Base-by-base conservation (phyloP, 73 alveolate genomes). In the Paramecium sonneborni region DNA sequence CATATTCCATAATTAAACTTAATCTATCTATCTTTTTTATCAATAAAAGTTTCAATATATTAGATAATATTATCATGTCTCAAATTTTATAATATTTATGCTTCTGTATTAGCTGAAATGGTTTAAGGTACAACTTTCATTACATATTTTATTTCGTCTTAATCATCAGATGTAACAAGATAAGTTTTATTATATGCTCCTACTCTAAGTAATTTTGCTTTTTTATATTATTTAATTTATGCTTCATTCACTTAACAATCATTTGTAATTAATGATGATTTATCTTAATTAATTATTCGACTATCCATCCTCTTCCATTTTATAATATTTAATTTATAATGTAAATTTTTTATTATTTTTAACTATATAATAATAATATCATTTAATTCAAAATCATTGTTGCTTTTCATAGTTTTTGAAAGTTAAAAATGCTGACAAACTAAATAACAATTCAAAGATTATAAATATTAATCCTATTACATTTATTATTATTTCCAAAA, bases 1-100 rank as follows among this genome's bases (percentile, higher is more conserved):
- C 98, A 94, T 94, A 95, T 86, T 95, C 98, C 98, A 95, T 95
- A 48, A 95, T 88, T 52, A 95, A 92, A 84, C 95, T 76, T 67
- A 95, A n/a, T n/a, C n/a, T n/a, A 85, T n/a, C 87, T 18, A n/a
- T 85, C 92, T 26, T 76, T 32, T n/a, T 85, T 23, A 26, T 57
- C 85, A 7, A 41, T 28, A 32, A 57, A 85, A 32, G 93, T 69
- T 21, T 85, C 93, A 1, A 30, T 24, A 57, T 43, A 85, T 23
- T 52, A 21, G 12, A 85, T 38, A 10, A 85, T 85, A 41, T 85
- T 85, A n/a, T 76, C 85, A 26, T 85, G 93, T 15, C 68, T 69
- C 1, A 85, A 24, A 56, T 57, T 85, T 55, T 39, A 21, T 30
- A 85, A 26, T 30, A 85, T 85, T 12, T 21, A 14, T 5, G 86